Base-by-base conservation (phyloP, 2,329 filamentous ascomycete genomes). In the Beauveria medogensis region DNA sequence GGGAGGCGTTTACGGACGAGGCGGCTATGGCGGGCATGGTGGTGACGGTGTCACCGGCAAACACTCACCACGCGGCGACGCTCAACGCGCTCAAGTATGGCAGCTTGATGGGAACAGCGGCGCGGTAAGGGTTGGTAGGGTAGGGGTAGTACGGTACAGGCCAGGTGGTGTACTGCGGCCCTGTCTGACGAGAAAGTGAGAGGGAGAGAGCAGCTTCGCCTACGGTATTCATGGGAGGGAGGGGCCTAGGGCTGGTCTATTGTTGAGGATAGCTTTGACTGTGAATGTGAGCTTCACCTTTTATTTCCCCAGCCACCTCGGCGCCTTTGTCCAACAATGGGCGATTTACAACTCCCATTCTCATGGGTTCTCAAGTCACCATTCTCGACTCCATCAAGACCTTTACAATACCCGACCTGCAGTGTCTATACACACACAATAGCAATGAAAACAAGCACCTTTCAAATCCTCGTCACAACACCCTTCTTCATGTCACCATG, bases 71-170 rank as follows among this genome's bases (percentile, higher is more conserved):
- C 63, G 67, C 70, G 1, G 75, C 75, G 2, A 77, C 75, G 1
- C 67, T 74, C 63, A 77, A 77, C 65, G 75, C 75, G 6, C 66
- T 78, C 16, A 77, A 77, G 59, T 78, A 78, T 63, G 76, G 71
- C 2, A 74, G 72, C 62, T 55, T 78, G 41, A 70, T 78, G 16
- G 75, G 72, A n/a, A 34, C 37, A 3, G 54, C 26, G 20, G n/a
- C 43, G 8, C 43, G 43, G 40, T 9, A 43, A n/a, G 18, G 6
- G 40, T 10, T 3, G 40, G 8, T 7, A 16, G 6, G 6, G 6
- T 18, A 43, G 40, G 40, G 40, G 16, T n/a, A n/a, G n/a, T 43
- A 34, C 12, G 30, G 40, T 43, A 18, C 16, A 10, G 40, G 40
- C 5, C 43, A 24, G 18, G 9, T 46, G 43, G 43, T 46, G 18